phyloP scores from a whole-genome alignment of 306 rosid genomes.

The Castanea mollissima region DNA sequence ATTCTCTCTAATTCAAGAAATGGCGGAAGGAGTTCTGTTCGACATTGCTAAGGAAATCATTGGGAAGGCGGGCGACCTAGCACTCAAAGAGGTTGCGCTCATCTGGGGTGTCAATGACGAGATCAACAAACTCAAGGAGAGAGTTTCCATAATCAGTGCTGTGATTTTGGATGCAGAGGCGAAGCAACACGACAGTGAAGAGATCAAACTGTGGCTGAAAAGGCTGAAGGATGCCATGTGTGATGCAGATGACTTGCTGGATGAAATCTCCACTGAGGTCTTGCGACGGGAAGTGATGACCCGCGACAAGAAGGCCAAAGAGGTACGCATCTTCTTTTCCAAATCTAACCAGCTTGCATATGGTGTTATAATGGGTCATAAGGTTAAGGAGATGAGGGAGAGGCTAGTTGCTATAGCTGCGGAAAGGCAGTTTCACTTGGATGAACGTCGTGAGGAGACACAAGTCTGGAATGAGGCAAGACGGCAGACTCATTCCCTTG shows the following conservation, averaged over 20 bases:
- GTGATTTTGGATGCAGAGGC: too few species aligned
- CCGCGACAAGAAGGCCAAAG: background rate
- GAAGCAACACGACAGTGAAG: background rate
- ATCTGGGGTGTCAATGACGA: too few species aligned
- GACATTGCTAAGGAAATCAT: too few species aligned
- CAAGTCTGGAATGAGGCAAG: background rate
- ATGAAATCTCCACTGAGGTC: background rate
- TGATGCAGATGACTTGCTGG: background rate
- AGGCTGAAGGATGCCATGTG: fast-evolving
- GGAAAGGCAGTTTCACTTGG: too few species aligned
- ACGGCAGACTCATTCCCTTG: background rate
- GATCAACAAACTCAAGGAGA: too few species aligned
- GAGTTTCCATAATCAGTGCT: too few species aligned
- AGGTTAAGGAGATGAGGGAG: background rate
- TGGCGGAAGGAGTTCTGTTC: too few species aligned
- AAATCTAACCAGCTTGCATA: too few species aligned
- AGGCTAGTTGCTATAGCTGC: too few species aligned
- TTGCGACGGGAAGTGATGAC: background rate
- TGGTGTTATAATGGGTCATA: background rate
- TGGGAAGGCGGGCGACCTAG: fast-evolving
- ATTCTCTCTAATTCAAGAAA: too few species aligned
- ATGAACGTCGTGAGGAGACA: too few species aligned
- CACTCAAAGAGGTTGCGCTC: too few species aligned
- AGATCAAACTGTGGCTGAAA: fast-evolving
- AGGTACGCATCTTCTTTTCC: background rate